These are phyloP conservation scores for Penicillium nucicola DNA, from an alignment of 495 filamentous ascomycete genomes.

Conservation along the genomic window DNA sequence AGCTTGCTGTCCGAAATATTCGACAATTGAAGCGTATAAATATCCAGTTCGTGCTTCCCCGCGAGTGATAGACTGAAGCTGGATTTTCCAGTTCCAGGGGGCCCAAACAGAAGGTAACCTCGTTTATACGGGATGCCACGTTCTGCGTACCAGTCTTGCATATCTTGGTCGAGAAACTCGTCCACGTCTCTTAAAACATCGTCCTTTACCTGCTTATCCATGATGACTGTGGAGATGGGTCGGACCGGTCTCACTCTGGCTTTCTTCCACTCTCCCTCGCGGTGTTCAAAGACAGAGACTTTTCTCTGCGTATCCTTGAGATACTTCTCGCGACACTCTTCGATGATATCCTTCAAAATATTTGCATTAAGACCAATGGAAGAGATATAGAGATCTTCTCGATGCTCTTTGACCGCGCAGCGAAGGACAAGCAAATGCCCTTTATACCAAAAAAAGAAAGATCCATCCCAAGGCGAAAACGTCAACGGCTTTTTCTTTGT, in stretches of 20 bases:
- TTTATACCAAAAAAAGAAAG: constrained; percentile 26
- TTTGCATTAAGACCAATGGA: constrained; percentile 17
- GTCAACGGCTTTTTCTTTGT: constrained; percentile 27
- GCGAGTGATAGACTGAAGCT: constrained; percentile 52
- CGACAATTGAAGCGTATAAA: constrained; percentile 50
- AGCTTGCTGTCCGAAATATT: constrained; percentile 32
- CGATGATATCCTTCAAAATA: constrained; percentile 15
- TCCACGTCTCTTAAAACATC: constrained; percentile 68
- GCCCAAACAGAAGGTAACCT: constrained; percentile 36
- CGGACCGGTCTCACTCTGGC: constrained; percentile 50
- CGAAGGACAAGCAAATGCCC: constrained; percentile 21
- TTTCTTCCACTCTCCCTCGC: constrained; percentile 14
- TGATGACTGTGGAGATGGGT: constrained; percentile 71
- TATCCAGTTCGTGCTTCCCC: constrained; percentile 56
- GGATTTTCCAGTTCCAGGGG: constrained; percentile 38
- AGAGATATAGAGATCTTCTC: constrained; percentile 17
- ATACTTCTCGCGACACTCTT: constrained; percentile 19
- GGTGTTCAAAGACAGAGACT: constrained; percentile 11
- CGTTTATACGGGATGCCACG: constrained; percentile 45
- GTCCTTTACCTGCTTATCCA: constrained; percentile 66
- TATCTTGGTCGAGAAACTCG: constrained; percentile 70
- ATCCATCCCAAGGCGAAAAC: constrained; percentile 26
- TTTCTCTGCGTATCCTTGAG: constrained; percentile 15
- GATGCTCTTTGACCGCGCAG: constrained; percentile 17
- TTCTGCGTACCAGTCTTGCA: constrained; percentile 65